phyloP scores from a whole-genome alignment of 768 basidiomycete genomes.

The Daedaleopsis nitida region DNA sequence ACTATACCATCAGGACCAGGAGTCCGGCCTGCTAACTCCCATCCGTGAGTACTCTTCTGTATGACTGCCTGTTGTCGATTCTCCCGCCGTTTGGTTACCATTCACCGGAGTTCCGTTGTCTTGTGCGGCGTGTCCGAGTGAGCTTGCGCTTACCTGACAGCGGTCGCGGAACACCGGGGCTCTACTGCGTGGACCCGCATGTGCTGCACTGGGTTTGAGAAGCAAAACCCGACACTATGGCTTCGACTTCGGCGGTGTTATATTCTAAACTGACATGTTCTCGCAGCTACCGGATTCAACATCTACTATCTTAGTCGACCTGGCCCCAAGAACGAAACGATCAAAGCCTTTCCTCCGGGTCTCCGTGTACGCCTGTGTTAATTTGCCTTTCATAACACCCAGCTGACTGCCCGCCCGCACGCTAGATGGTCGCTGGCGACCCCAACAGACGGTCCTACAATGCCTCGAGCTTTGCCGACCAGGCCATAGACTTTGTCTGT shows the following conservation, averaged over 20 bases:
- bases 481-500: conserved; percentile 39
- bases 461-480: conserved; percentile 29
- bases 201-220: too few species aligned
- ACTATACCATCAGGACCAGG: conserved; percentile 23
- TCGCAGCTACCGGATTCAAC: conserved; percentile 20
- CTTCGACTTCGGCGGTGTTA: conserved; percentile 1
- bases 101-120: too few species aligned
- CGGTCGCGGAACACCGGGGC: too few species aligned
- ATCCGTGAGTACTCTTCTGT: conserved; percentile 15
- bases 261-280: neutral
- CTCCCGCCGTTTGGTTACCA: neutral
- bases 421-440: conserved; percentile 34
- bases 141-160: too few species aligned
- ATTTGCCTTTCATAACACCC: neutral
- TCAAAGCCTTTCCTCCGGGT: conserved; percentile 27
- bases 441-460: conserved; percentile 34
- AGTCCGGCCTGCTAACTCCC: conserved; percentile 14
- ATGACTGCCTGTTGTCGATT: neutral
- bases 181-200: too few species aligned
- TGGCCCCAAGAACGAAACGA: conserved; percentile 20
- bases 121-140: too few species aligned
- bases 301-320: conserved; percentile 27
- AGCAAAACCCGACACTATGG: conserved; percentile 10
- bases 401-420: conserved; percentile 13
- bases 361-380: conserved; percentile 15